Base-by-base conservation (phyloP, 441 rosid genomes). In the Geranium incanum region DNA sequence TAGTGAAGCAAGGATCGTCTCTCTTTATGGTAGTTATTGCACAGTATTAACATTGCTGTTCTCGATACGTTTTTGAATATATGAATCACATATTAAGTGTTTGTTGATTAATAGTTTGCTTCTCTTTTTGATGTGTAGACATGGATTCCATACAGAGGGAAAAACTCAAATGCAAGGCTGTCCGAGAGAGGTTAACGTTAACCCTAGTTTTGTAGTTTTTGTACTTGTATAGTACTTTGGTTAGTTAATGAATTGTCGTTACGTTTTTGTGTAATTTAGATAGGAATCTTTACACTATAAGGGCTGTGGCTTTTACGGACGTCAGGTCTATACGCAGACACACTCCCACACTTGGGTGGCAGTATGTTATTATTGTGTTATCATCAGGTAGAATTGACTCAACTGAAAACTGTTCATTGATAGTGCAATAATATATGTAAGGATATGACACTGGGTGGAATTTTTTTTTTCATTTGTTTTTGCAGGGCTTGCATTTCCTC, bases 341-440 rank as follows among this genome's bases (percentile, higher is more conserved):
- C 72, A 87, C 89, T 74, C 99, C 98, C 6, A 79, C 98, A 72
- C 71, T 95, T 16, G 99, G 97, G 70, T 95, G 99, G 97, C 99
- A 93, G 81, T 93, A 88, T 80, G 81, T 93, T 9, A 95, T 95
- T 68, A 83, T 91, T 70, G 97, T 95, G 70, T 74, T 91, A 78
- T 86, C 98, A 67, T 86, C 99, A 81, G 99, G 99, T 95, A 83
- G 36, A 68, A 18, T n/a, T 23, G 13, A 21, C 66, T 23, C n/a
- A 19, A 11, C 66, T 23, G 65, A 2, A 21, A 0, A 7, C 3
- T 45, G 12, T 45, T 45, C 52, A 45, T 9, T 45, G 52, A 9
- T 11, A 45, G 8, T 45, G 52, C 52, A 45, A 13, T 45, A 9
- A 8, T 6, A 21, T 45, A 45, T 45, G 52, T 1, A 45, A 45